Conservation (phyloP, 2,329 filamentous ascomycete species). For the Penicillium nordicum region DNA sequence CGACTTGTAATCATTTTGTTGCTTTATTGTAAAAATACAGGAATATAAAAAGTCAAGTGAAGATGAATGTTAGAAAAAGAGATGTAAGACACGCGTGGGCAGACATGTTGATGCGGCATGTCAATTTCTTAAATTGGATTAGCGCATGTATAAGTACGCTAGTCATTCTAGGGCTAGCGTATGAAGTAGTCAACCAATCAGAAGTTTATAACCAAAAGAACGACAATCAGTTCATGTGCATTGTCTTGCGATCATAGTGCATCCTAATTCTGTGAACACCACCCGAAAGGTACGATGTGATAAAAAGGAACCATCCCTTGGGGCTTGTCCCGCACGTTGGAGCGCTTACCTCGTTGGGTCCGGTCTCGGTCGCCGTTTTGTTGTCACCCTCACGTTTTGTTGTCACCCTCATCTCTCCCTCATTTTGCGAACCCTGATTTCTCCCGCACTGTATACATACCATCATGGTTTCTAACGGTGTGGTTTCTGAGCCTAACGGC, state of each 20-base stretch:
- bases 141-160: neutral
- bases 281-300: neutral
- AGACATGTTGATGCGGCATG: constrained; percentile 1
- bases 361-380: neutral
- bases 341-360: neutral
- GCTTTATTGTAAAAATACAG: neutral
- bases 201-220: neutral
- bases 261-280: neutral
- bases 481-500: neutral
- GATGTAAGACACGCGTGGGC: neutral
- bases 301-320: no score
- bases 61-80: neutral
- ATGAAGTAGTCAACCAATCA: neutral
- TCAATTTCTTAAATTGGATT: neutral
- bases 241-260: neutral
- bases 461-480: neutral
- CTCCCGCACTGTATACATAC: neutral
- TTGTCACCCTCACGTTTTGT: neutral
- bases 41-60: neutral
- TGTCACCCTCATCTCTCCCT: neutral
- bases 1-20: constrained; percentile 25
- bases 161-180: neutral
- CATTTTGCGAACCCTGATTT: neutral
- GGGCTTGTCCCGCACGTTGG: no score
- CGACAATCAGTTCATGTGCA: neutral